Base-by-base conservation (phyloP, 2,329 filamentous ascomycete genomes). In the Falciphora oryzae region DNA sequence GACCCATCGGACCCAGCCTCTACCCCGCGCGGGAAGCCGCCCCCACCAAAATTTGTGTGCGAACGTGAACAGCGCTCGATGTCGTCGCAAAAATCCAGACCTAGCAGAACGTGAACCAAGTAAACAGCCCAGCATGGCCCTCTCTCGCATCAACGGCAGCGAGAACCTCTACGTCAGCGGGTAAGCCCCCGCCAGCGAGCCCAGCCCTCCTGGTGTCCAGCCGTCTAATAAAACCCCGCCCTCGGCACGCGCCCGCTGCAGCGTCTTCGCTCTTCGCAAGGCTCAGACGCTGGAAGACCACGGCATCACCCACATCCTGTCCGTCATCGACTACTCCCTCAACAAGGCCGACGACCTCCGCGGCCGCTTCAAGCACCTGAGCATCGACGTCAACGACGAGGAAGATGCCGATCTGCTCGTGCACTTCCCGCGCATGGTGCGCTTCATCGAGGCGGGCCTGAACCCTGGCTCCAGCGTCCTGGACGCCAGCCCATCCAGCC, bases 261-360 rank as follows among this genome's bases (percentile, higher is more conserved):
- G 93, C 65, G 84, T 96, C 68, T 93, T 93, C 79, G 87, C 89
- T 57, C 79, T 97, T 67, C 87, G 88, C 66, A 88, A 90, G 67
- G 88, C 88, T 66, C 83, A 89, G 64, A 83, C 88, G 50, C 81
- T 98, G 61, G 79, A 84, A 68, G 84, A 89, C 68, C 86, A 87
- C 69, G 87, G 89, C 69, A 92, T 99, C 74, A 96, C 93, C 3
- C 93, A 97, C 77, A 85, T 98, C 35, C 81, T 98, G n/a, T 96
- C 93, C 5, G 90, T 95, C 66, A 77, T 86, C 71, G 80, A 82
- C 65, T 77, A 74, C 68, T 74, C 74, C 3, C 76, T 83, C 53
- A 79, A 82, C 71, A 64, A 71, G 62, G 73, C 71, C 68, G 72
- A 70, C 72, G 75, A 81, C 14, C 38, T 56, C 7, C 31, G 61